Conservation (phyloP, 176 grass and related monocot species). For the Musa troglodytarum region DNA sequence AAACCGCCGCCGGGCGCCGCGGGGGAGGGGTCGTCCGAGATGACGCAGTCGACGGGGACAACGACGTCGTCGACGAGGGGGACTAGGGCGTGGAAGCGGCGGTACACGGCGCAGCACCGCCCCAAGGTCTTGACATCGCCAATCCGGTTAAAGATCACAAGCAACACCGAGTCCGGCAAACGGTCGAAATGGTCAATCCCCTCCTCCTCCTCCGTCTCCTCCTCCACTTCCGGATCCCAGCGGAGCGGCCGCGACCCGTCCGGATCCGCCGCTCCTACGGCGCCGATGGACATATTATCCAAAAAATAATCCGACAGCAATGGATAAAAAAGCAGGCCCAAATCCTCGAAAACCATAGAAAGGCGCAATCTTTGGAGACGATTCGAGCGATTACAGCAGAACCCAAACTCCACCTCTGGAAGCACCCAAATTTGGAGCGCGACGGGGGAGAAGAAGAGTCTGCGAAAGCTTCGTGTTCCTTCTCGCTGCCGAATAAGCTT, state of each 20-base stretch:
- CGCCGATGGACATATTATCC: background rate
- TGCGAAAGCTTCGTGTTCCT: no score
- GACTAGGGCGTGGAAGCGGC: conserved; percentile 1
- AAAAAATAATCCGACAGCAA: background rate
- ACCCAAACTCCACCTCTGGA: background rate
- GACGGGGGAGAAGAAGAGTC: background rate
- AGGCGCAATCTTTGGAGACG: background rate
- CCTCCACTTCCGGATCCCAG: background rate
- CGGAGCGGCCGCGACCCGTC: background rate
- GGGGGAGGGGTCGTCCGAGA: conserved; percentile 5
- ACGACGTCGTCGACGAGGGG: conserved; percentile 8
- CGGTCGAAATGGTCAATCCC: background rate
- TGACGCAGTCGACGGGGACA: conserved; percentile 20
- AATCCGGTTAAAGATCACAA: conserved; percentile 9
- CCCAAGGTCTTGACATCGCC: conserved; percentile 16
- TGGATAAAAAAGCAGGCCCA: background rate
- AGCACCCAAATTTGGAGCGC: background rate
- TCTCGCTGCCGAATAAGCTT: no score
- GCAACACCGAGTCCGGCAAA: conserved; percentile 16
- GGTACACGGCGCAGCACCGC: conserved; percentile 10
- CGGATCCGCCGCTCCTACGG: background rate
- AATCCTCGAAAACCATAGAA: background rate
- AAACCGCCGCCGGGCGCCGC: background rate
- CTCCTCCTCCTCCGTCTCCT: background rate
- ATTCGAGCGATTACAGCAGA: background rate